phyloP scores from a whole-genome alignment of 2,329 filamentous ascomycete species.

The Colletotrichum sp. region DNA sequence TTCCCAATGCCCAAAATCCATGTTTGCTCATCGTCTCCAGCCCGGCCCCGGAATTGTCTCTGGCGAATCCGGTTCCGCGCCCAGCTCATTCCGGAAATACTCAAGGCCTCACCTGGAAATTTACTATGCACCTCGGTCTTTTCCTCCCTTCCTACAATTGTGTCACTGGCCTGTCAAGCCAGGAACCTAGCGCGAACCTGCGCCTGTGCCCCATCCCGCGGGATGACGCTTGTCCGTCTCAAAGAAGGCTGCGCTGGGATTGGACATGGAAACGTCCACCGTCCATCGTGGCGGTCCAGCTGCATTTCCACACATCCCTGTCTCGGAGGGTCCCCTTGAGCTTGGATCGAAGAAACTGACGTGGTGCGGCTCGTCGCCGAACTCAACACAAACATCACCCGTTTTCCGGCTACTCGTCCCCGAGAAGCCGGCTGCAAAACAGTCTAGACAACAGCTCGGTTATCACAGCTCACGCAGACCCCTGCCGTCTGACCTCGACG shows the following conservation, averaged over 20 bases:
- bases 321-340: background rate
- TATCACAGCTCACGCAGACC: background rate
- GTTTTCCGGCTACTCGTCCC: slow-evolving; percentile 13
- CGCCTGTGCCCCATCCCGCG: background rate
- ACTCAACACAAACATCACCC: background rate
- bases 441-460: background rate
- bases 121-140: slow-evolving; percentile 15
- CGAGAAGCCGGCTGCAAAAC: background rate
- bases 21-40: background rate
- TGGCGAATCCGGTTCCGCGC: background rate
- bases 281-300: background rate
- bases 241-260: background rate
- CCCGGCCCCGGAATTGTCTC: background rate
- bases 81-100: background rate
- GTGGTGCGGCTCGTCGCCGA: background rate
- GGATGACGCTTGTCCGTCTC: slow-evolving; percentile 16
- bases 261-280: background rate
- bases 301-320: background rate
- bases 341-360: background rate
- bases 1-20: background rate
- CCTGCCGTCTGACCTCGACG: background rate
- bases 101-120: background rate
- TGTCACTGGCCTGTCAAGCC: background rate
- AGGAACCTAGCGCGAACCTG: background rate
- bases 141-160: background rate